Evolutionary conservation across 768 basidiomycete genomes (phyloP), one percentile per base, ranked within the genome.

Genomic region (Suillus decipiens): DNA sequence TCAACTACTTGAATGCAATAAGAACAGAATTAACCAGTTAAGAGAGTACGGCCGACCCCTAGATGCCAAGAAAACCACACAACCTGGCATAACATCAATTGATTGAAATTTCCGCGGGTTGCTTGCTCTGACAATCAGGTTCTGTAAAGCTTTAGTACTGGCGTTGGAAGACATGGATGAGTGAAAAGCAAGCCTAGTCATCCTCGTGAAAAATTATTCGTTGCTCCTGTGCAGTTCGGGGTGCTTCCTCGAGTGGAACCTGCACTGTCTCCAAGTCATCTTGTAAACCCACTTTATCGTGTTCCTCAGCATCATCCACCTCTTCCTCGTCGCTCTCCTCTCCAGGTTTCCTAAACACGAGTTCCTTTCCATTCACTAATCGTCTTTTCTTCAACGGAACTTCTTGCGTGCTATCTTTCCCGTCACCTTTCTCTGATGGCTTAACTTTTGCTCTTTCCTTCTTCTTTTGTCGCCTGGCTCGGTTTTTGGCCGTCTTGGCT

Each of bases 401-500:
- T 37, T 79, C 79, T 14, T 69, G 62, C 11, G 71, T 66, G 54
- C 67, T 66, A 54, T 65, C 66, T 19, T 70, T 66, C 15, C 64
- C 66, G 43, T 72, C 68, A 17, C 65, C 63, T 59, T 76, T 72
- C 58, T 69, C 72, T 61, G 62, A 70, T 53, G 51, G 59, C 72
- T 73, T 85, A 78, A 55, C 73, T 73, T 89, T 88, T 43, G 84
- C 75, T 57, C 86, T 79, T 66, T 84, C 89, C 74, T 96, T 99
- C 81, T 94, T 93, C 82, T 96, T 97, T 75, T 89, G 92, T 51
- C 97, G 80, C 74, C 92, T 98, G 17, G 92, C 92, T 22, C 97
- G 85, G 74, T 99, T 99, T 79, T 95, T 99, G 14, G 93, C 89
- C 0, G 96, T 98, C 79, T 95, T 97, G 2, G 89, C 88, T 53